These are phyloP conservation scores for Schizochytrium sp. DNA, from an alignment of 108 stramenopile genomes.

Conservation along the genomic window DNA sequence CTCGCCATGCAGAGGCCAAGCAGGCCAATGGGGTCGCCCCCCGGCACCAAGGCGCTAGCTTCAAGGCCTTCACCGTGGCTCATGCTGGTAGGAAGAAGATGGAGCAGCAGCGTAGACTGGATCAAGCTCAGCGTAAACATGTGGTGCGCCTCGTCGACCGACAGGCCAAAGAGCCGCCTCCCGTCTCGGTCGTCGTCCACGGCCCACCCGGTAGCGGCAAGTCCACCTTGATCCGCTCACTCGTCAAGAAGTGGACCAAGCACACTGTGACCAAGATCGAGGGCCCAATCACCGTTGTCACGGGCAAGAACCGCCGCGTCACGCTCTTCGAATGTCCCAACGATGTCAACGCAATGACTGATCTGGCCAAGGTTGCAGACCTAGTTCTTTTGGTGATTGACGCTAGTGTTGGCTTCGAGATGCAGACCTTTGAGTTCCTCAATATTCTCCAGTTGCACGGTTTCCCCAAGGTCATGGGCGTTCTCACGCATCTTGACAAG, in stretches of 20 bases:
- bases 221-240: slow-evolving; percentile 81
- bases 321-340: slow-evolving; percentile 92
- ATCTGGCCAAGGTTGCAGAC: slow-evolving; percentile 95
- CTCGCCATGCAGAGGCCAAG: slow-evolving; percentile 60
- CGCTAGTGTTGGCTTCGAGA: slow-evolving; percentile 97
- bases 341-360: slow-evolving; percentile 84
- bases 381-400: slow-evolving; percentile 90
- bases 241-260: slow-evolving; percentile 89
- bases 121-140: slow-evolving; percentile 87
- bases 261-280: slow-evolving; percentile 69
- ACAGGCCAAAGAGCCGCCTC: slow-evolving; percentile 52
- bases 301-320: slow-evolving; percentile 75
- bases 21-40: slow-evolving; percentile 54
- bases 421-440: slow-evolving; percentile 98
- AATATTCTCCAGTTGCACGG: slow-evolving; percentile 95
- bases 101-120: slow-evolving; percentile 84
- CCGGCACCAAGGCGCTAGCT: slow-evolving; percentile 54
- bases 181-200: slow-evolving; percentile 80
- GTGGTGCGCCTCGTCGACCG: slow-evolving; percentile 73
- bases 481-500: slow-evolving; percentile 91
- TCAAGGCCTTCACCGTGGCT: slow-evolving; percentile 85
- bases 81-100: slow-evolving; percentile 82
- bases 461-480: slow-evolving; percentile 95
- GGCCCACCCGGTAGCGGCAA: slow-evolving; percentile 90
- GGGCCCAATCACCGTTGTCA: slow-evolving; percentile 91